A percentile compares a stretch with the other conserved stretches of the same genome.
Evolutionary conservation across 2,329 filamentous ascomycete species (phyloP).

Genomic region (Venturia effusa): DNA sequence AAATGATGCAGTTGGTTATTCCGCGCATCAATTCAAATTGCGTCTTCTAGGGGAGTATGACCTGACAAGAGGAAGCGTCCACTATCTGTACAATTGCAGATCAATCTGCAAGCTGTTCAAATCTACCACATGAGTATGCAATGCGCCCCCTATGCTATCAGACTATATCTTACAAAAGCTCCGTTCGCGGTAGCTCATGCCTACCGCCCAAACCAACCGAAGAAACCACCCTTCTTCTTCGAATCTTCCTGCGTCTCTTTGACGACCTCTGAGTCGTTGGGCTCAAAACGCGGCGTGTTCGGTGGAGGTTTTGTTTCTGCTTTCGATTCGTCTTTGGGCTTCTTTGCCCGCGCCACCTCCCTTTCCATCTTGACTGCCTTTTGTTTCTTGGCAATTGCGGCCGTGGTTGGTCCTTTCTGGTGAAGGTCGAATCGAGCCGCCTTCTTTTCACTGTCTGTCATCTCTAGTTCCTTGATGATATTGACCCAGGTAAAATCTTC

Average conservation of each 20-base stretch:
- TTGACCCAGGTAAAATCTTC: not conserved
- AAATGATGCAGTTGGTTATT: too few species aligned
- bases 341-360: not conserved
- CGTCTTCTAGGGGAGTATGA: too few species aligned
- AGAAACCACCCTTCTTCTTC: not conserved
- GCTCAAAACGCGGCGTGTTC: not conserved
- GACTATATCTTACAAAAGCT: not conserved
- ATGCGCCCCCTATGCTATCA: not conserved
- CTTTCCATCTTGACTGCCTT: not conserved
- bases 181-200: too few species aligned
- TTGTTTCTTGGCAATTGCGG: not conserved
- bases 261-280: not conserved
- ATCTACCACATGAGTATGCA: not conserved
- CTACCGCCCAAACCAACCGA: not conserved
- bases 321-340: not conserved
- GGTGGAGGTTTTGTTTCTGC: not conserved
- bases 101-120: not conserved
- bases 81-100: slow-evolving; percentile 1
- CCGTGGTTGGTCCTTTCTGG: not conserved
- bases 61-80: not conserved
- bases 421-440: not conserved
- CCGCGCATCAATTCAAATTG: not conserved
- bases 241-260: not conserved
- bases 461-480: slow-evolving; percentile 1
- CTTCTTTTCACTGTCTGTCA: not conserved